Evolutionary conservation across 2,329 filamentous ascomycete species (phyloP), one percentile per base, ranked within the genome.

Genomic region (Neopestalotiopsis sp.): DNA sequence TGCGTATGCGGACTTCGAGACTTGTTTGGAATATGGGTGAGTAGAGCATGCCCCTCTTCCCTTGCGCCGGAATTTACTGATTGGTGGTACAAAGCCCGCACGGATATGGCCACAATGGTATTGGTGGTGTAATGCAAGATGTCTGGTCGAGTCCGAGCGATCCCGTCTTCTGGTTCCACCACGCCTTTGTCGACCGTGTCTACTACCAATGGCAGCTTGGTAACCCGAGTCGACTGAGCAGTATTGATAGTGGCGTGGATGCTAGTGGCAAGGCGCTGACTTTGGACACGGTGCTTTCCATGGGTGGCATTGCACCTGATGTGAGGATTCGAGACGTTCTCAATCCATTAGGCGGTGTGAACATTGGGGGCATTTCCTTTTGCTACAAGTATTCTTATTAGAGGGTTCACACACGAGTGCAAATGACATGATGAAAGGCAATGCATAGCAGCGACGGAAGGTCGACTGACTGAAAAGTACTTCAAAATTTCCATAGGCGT

Each of bases 121-220:
- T 79, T 1, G 77, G 77, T 24, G 74, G 73, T 34, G 71, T 76
- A 61, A 79, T 79, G 77, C 70, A 76, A 5, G 77, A 79, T 57
- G 72, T 76, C 28, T 75, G 75, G 65, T 73, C 74, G 32, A 78
- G 76, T 1, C 75, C 75, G 9, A 73, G 76, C 24, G 77, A 79
- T 73, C 77, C 76, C 65, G 45, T 71, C 14, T 79, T 79, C 74
- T 79, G 77, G 75, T 74, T 79, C 75, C 77, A 79, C 73, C 77
- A 79, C 70, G 45, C 75, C 40, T 79, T 74, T 73, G 67, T 79
- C 13, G 69, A 68, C 57, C 67, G 42, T 28, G 58, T 45, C 7
- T 70, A 30, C 38, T 20, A 34, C 24, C 28, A 34, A 20, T 70
- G 69, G 69, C 67, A 70, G 58, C 56, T 63, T 40, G 28, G 28